phyloP scores from a whole-genome alignment of 495 filamentous ascomycete species.

The Penicillium crystallinum region DNA sequence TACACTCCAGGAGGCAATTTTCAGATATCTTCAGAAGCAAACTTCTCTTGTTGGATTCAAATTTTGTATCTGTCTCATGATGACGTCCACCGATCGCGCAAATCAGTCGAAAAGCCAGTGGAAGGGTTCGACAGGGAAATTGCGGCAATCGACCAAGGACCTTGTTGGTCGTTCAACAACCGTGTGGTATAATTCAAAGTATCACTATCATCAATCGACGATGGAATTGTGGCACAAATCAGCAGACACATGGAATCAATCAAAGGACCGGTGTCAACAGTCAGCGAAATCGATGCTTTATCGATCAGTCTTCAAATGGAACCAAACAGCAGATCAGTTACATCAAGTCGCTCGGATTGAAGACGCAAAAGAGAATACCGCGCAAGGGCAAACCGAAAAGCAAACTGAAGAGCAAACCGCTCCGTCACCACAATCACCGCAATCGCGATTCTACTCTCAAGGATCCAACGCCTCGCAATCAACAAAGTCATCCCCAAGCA shows the following conservation, averaged over 20 bases:
- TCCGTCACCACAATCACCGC: neutral
- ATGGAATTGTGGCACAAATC: conserved; percentile 3
- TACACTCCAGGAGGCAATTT: neutral
- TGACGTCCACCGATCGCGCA: neutral
- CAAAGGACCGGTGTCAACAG: conserved; percentile 1
- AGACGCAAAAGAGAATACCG: neutral
- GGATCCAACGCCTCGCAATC: neutral
- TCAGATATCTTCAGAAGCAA: neutral
- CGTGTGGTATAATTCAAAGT: neutral
- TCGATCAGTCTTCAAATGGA: conserved; percentile 1
- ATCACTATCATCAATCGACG: neutral
- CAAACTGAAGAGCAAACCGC: too few species aligned
- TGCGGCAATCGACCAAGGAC: neutral
- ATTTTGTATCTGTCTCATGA: neutral
- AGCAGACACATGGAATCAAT: neutral
- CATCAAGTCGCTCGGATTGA: neutral
- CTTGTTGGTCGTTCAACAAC: neutral
- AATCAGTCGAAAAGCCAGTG: neutral
- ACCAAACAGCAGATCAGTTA: conserved; percentile 1
- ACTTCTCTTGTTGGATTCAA: neutral
- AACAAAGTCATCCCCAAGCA: neutral
- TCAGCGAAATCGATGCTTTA: neutral
- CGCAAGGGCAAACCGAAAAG: neutral
- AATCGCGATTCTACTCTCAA: neutral
- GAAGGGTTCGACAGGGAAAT: neutral